These are phyloP conservation scores for Fistulina hepatica DNA, from an alignment of 1,284 basidiomycete species.

Conservation along the genomic window DNA sequence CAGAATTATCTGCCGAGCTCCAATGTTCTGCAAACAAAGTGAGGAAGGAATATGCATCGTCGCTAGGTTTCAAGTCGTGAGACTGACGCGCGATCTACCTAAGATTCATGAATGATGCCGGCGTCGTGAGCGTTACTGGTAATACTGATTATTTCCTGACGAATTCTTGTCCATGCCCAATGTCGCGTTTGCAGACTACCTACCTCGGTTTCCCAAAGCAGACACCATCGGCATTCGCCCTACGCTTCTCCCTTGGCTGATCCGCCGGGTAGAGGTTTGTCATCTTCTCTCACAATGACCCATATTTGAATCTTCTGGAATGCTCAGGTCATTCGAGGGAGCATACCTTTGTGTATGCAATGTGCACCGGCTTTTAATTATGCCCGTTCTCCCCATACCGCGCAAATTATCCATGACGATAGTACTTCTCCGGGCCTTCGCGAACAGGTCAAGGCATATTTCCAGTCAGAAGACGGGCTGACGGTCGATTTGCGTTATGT, in stretches of 20 bases:
- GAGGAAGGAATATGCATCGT: background rate
- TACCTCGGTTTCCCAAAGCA: constrained; percentile 50
- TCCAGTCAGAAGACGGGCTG: constrained; percentile 46
- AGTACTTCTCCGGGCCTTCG: constrained; percentile 19
- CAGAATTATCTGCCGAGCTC: constrained; percentile 84
- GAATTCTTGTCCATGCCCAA: background rate
- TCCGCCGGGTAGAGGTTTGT: constrained; percentile 69
- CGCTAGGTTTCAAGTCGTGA: background rate
- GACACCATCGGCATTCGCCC: constrained; percentile 21
- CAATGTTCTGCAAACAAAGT: constrained; percentile 39
- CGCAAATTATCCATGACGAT: constrained; percentile 42
- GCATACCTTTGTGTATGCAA: constrained; percentile 66
- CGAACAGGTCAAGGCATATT: constrained; percentile 54
- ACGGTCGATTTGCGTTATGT: constrained; percentile 71
- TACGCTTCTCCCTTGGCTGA: constrained; percentile 78
- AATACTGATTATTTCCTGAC: constrained; percentile 3
- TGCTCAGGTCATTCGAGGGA: constrained; percentile 62
- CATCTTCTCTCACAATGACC: background rate
- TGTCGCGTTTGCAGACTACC: constrained; percentile 44
- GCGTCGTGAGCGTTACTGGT: constrained; percentile 74
- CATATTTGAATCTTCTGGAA: constrained; percentile 1
- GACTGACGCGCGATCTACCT: background rate
- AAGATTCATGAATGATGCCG: constrained; percentile 76
- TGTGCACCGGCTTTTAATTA: constrained; percentile 94
- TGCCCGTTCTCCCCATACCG: constrained; percentile 62